These are phyloP conservation scores for Eucalyptus dawsonii DNA, from an alignment of 345 rosid genomes.

Conservation along the genomic window DNA sequence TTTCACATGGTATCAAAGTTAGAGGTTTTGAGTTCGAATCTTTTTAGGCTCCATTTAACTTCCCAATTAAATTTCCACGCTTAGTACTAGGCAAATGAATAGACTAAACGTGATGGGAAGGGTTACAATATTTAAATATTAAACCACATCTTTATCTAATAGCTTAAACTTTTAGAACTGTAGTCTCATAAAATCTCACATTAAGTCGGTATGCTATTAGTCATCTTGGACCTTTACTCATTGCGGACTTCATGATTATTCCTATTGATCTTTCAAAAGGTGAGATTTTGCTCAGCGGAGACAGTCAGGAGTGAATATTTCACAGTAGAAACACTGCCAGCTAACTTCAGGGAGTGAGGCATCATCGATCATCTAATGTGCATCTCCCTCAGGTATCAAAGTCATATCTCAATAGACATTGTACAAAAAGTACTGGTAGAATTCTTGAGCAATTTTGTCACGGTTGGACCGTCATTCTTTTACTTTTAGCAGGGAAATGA, in stretches of 20 bases:
- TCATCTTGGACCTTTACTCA: background rate
- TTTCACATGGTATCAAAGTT: too few relatives aligned
- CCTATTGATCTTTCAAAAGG: constrained; percentile 25
- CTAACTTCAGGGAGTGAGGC: constrained; percentile 32
- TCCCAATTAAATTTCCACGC: too few relatives aligned
- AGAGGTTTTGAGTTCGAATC: too few relatives aligned
- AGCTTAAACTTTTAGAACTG: too few relatives aligned
- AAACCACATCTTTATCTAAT: too few relatives aligned
- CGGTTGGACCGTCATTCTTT: background rate
- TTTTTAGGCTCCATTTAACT: rapidly evolving
- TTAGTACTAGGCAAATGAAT: too few relatives aligned
- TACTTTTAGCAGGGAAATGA: background rate
- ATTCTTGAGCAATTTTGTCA: background rate
- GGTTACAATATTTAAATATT: too few relatives aligned
- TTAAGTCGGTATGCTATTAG: background rate
- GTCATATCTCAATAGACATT: background rate
- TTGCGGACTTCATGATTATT: background rate
- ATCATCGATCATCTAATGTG: background rate
- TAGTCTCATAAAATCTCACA: too few relatives aligned
- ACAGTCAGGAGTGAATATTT: constrained; percentile 59
- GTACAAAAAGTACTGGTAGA: background rate
- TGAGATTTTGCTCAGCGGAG: constrained; percentile 63
- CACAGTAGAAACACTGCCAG: constrained; percentile 65
- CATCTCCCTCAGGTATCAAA: background rate
- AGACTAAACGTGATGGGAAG: too few relatives aligned